Conservation (phyloP, 306 rosid species). For the Pyrus communis region DNA sequence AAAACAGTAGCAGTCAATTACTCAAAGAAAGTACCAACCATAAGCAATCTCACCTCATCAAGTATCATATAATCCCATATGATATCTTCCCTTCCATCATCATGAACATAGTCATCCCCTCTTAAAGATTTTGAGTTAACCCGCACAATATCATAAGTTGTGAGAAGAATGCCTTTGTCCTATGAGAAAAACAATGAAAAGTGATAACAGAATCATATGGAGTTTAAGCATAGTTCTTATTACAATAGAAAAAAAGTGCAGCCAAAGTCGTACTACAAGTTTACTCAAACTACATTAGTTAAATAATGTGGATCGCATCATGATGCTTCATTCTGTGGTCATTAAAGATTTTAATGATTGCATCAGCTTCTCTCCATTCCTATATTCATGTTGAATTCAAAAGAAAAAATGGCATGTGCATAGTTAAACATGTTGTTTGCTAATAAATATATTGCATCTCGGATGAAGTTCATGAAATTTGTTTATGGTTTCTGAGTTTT, state of each 20-base stretch:
- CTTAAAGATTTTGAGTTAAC: conserved; percentile 66
- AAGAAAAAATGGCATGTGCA: not conserved
- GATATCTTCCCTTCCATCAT: conserved; percentile 55
- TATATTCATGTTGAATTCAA: not conserved
- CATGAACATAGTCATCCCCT: conserved; percentile 32
- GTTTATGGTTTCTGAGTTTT: too few species aligned
- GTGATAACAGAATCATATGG: conserved; percentile 1
- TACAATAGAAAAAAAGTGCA: not conserved
- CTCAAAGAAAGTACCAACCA: not conserved
- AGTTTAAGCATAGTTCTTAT: not conserved
- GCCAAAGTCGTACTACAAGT: not conserved
- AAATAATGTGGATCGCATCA: not conserved
- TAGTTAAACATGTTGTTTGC: not conserved
- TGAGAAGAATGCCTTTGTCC: conserved; percentile 92
- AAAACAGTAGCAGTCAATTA: not conserved
- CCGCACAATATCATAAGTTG: conserved; percentile 91
- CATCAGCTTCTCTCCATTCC: not conserved
- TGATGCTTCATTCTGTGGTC: not conserved
- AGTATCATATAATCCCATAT: conserved; percentile 97
- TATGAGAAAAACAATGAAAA: conserved; percentile 17
- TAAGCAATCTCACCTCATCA: conserved; percentile 57
- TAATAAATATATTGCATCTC: not conserved
- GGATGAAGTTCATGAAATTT: not conserved
- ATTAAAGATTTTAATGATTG: not conserved
- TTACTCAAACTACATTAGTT: not conserved